phyloP scores from a whole-genome alignment of 257 asterid genomes.

The Plantago elongata region DNA sequence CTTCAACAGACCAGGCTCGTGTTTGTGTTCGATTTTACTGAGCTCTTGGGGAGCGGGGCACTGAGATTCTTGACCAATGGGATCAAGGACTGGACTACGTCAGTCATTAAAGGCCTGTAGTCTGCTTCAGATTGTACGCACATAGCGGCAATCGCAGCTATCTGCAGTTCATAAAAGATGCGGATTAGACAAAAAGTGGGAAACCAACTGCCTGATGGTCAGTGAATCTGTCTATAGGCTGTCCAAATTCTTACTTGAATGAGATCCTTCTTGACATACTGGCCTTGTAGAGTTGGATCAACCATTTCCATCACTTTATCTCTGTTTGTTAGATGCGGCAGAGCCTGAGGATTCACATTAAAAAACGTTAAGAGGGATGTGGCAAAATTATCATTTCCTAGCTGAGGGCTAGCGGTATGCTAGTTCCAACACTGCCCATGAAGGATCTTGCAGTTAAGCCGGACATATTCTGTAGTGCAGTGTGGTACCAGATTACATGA shows the following conservation, averaged over 20 bases:
- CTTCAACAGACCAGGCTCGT: slow-evolving; percentile 30
- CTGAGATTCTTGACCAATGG: slow-evolving; percentile 60
- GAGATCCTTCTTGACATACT: slow-evolving; percentile 59
- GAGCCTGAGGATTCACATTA: slow-evolving; percentile 40
- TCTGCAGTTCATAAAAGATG: slow-evolving; percentile 27
- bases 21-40: slow-evolving; percentile 32
- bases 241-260: slow-evolving; percentile 47
- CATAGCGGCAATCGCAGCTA: slow-evolving; percentile 88
- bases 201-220: not conserved
- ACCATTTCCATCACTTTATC: slow-evolving; percentile 69
- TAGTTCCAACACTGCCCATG: too few relatives aligned
- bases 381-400: not conserved
- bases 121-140: slow-evolving; percentile 84
- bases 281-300: slow-evolving; percentile 59
- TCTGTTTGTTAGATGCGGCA: slow-evolving; percentile 69
- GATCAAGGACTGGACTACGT: slow-evolving; percentile 74
- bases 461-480: too few relatives aligned
- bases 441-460: too few relatives aligned
- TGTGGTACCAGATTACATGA: not conserved
- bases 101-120: slow-evolving; percentile 79
- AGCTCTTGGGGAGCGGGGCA: slow-evolving; percentile 19
- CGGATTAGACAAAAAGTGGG: not conserved
- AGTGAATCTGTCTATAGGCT: not conserved
- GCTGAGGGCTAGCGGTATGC: not conserved
- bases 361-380: not conserved